These are phyloP conservation scores for Eucalyptus marginata DNA, from an alignment of 345 rosid species.

Conservation along the genomic window DNA sequence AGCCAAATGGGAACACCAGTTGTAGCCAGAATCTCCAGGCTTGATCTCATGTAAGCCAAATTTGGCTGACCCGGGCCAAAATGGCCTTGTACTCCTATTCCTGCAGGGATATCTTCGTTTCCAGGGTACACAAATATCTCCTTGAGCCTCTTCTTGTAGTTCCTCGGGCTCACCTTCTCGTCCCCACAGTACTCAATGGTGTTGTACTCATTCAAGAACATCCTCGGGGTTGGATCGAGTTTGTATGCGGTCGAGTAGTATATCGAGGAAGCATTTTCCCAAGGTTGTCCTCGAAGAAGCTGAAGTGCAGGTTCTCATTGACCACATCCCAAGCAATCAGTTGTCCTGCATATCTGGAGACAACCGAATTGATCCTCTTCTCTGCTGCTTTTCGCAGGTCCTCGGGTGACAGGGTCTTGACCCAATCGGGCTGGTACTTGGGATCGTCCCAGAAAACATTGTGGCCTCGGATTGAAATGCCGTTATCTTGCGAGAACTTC, in stretches of 20 bases:
- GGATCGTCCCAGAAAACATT: conserved; percentile 73
- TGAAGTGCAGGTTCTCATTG: conserved; percentile 75
- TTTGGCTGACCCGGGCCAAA: conserved; percentile 43
- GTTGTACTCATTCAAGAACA: conserved; percentile 78
- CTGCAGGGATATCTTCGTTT: conserved; percentile 19
- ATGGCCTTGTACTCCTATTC: conserved; percentile 75
- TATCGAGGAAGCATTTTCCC: conserved; percentile 43
- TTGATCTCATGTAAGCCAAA: conserved; percentile 65
- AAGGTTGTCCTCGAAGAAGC: conserved; percentile 59
- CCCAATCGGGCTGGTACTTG: conserved; percentile 58
- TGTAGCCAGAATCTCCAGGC: conserved; percentile 47
- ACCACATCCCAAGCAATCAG: conserved; percentile 80
- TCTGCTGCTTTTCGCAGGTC: conserved; percentile 30
- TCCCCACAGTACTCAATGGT: conserved; percentile 46
- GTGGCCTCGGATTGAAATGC: conserved; percentile 64
- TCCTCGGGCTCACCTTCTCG: conserved; percentile 3
- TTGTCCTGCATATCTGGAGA: conserved; percentile 52
- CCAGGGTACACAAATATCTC: conserved; percentile 45
- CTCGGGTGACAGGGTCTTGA: conserved; percentile 15
- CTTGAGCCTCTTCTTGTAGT: conserved; percentile 29
- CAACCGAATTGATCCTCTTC: conserved; percentile 47
- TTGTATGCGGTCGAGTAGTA: conserved; percentile 24
- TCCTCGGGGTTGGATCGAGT: conserved; percentile 37
- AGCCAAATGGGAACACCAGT: conserved; percentile 66
- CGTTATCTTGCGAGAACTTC: conserved; percentile 22